Conservation (phyloP, 1,139 yeast genomes). For the Nadsonia starkeyi-henricii region DNA sequence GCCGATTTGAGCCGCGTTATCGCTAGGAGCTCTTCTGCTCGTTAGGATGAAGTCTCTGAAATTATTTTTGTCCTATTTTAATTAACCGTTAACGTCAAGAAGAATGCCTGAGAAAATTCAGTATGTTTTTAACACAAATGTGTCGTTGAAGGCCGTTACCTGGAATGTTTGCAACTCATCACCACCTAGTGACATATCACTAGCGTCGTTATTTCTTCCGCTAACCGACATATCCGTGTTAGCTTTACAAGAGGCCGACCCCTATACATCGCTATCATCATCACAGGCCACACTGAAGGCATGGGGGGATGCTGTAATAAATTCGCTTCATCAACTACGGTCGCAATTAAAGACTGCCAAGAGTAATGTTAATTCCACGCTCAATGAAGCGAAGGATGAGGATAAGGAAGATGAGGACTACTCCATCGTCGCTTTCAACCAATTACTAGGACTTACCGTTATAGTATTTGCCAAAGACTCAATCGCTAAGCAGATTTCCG, state of each 20-base stretch:
- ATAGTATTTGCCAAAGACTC: conserved; percentile 26
- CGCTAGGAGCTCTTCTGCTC: no score
- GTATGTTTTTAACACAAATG: conserved; percentile 10
- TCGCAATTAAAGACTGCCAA: neutral
- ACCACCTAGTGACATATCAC: conserved; percentile 12
- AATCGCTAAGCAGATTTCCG: conserved; percentile 25
- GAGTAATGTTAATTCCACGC: no score
- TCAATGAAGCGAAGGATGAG: no score
- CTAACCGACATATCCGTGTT: conserved; percentile 29
- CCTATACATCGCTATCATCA: conserved; percentile 17
- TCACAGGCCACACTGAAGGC: conserved; percentile 3
- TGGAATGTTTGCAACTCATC: conserved; percentile 37
- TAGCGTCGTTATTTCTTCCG: conserved; percentile 13
- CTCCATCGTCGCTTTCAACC: conserved; percentile 27
- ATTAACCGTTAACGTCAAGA: neutral
- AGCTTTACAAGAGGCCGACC: conserved; percentile 41
- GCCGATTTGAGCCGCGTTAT: conserved; percentile 2
- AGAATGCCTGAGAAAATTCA: neutral
- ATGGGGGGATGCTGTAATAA: conserved; percentile 5
- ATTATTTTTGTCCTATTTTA: no score
- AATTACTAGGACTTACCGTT: conserved; percentile 36
- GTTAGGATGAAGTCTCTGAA: no score
- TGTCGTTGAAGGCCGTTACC: conserved; percentile 24
- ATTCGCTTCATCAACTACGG: neutral
- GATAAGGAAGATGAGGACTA: conserved; percentile 12